phyloP scores from a whole-genome alignment of 2,329 filamentous ascomycete species.

The Moelleriella libera region DNA sequence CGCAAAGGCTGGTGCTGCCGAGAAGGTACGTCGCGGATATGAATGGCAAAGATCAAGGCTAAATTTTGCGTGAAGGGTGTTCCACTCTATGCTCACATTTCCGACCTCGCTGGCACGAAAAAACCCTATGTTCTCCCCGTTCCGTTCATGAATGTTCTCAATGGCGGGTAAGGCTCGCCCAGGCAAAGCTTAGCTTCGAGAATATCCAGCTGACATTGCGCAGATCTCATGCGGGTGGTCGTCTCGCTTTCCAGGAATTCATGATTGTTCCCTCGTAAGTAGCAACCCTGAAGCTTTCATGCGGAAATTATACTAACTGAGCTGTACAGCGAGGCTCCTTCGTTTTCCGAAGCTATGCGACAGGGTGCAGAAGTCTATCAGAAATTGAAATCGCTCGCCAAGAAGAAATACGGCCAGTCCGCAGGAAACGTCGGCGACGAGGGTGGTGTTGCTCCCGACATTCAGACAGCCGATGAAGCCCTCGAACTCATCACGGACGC shows the following conservation, averaged over 20 bases:
- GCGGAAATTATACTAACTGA: constrained; percentile 1
- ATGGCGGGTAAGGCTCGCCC: constrained; percentile 41
- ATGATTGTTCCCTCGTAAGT: constrained; percentile 78
- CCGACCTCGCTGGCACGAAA: constrained; percentile 77
- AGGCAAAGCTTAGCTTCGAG: constrained; percentile 1
- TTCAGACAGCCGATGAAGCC: constrained; percentile 91
- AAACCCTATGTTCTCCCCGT: constrained; percentile 84
- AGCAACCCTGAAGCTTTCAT: not conserved
- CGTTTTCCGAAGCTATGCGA: constrained; percentile 91
- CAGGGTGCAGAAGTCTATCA: constrained; percentile 98
- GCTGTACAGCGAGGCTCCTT: constrained; percentile 53
- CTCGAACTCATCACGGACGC: constrained; percentile 90
- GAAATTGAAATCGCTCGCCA: constrained; percentile 87
- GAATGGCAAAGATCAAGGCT: not conserved
- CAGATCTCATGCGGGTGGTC: constrained; percentile 90
- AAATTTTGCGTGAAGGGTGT: constrained; percentile 36
- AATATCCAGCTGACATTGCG: not conserved
- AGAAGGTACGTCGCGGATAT: constrained; percentile 42
- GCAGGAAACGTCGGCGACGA: constrained; percentile 98
- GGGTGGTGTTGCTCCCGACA: constrained; percentile 98
- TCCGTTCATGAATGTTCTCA: constrained; percentile 88
- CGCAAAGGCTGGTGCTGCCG: constrained; percentile 78
- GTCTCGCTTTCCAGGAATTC: constrained; percentile 90
- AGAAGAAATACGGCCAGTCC: constrained; percentile 99
- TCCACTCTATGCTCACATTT: constrained; percentile 77